These are phyloP conservation scores for Uromyces viciae-fabae DNA, from an alignment of 1,284 basidiomycete genomes.

Conservation along the genomic window DNA sequence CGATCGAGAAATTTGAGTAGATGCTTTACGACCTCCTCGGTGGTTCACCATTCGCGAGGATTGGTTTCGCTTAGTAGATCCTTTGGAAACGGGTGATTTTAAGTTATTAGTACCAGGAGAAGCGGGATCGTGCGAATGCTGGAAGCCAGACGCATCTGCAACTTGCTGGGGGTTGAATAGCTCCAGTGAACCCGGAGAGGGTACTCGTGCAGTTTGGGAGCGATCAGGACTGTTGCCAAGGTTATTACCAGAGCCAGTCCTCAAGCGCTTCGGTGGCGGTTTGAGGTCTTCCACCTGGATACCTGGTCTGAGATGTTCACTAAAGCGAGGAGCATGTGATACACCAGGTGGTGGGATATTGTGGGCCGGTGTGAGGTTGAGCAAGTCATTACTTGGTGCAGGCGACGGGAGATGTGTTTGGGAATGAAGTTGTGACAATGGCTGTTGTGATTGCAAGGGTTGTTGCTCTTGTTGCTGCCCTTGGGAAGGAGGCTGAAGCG, in stretches of 20 bases:
- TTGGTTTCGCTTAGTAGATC: slow-evolving; percentile 47
- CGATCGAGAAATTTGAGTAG: slow-evolving; percentile 45
- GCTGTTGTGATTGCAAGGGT: not conserved
- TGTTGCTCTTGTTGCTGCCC: slow-evolving; percentile 27
- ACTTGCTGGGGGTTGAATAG: slow-evolving; percentile 39
- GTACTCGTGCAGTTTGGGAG: slow-evolving; percentile 5
- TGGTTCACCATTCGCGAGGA: slow-evolving; percentile 46
- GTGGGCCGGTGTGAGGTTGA: slow-evolving; percentile 16
- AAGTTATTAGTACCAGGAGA: slow-evolving; percentile 48
- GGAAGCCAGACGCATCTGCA: slow-evolving; percentile 45
- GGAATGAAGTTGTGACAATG: not conserved
- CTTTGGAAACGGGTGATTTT: slow-evolving; percentile 48
- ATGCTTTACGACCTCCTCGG: slow-evolving; percentile 35
- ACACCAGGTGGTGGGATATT: slow-evolving; percentile 18
- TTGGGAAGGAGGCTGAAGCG: slow-evolving; percentile 10
- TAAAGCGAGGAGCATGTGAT: slow-evolving; percentile 34
- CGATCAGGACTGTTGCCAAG: slow-evolving; percentile 31
- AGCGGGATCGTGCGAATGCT: slow-evolving; percentile 45
- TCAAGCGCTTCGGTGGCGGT: slow-evolving; percentile 52
- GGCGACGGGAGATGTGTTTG: not conserved
- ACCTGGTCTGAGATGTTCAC: slow-evolving; percentile 49
- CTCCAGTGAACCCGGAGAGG: slow-evolving; percentile 32
- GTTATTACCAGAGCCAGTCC: slow-evolving; percentile 28
- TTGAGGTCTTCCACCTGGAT: slow-evolving; percentile 53
- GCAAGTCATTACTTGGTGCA: slow-evolving; percentile 6